These are phyloP conservation scores for Solanum chmielewskii DNA, from an alignment of 257 asterid species.

Conservation along the genomic window DNA sequence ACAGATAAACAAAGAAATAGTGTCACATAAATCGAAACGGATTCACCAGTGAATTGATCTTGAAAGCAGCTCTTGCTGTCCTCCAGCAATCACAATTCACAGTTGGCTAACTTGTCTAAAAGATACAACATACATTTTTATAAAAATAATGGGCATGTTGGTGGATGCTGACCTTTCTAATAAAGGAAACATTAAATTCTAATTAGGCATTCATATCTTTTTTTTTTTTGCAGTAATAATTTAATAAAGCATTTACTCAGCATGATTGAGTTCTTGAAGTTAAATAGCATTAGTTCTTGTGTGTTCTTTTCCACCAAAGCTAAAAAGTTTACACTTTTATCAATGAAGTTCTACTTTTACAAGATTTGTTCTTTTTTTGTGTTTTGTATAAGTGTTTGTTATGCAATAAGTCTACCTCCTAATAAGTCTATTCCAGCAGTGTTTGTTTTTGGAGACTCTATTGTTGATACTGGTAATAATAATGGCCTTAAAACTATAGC, in stretches of 20 bases:
- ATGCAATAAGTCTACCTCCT: not conserved
- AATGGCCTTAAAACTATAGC: slow-evolving; percentile 28
- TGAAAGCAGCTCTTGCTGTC: not conserved
- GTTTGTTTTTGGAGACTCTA: slow-evolving; percentile 49
- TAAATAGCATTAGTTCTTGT: not conserved
- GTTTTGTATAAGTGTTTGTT: not conserved
- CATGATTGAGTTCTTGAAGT: not conserved
- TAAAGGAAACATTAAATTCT: not conserved
- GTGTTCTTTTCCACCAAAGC: not conserved
- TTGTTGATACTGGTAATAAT: slow-evolving; percentile 59
- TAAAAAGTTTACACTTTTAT: not conserved
- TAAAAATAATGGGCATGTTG: not conserved
- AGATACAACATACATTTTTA: not conserved
- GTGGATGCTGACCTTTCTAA: not conserved
- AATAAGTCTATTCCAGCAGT: slow-evolving; percentile 31
- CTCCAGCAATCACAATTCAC: not conserved
- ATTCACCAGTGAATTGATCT: not conserved
- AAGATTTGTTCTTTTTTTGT: not conserved
- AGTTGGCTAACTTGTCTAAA: not conserved
- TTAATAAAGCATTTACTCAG: not conserved
- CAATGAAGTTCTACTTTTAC: not conserved
- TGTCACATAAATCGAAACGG: not conserved
- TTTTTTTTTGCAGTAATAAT: not conserved
- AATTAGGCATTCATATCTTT: not conserved
- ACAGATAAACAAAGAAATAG: not conserved